phyloP scores from a whole-genome alignment of 768 basidiomycete genomes.

The Lactarius sanguifluus region DNA sequence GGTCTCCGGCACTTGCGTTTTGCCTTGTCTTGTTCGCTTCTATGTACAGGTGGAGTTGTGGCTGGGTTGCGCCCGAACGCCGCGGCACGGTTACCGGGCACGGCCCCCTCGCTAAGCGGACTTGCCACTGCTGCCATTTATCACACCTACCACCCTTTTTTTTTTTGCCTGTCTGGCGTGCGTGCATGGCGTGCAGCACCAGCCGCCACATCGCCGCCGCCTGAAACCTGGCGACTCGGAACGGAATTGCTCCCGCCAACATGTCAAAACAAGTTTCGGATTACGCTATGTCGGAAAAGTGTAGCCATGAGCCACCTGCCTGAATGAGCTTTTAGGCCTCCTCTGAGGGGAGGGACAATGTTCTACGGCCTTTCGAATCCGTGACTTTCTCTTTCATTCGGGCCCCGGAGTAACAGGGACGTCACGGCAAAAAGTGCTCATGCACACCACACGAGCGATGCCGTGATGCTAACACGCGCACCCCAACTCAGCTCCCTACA shows the following conservation, averaged over 20 bases:
- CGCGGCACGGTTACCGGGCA: neutral
- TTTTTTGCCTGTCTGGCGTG: neutral
- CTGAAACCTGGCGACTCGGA: neutral
- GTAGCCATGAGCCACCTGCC: neutral
- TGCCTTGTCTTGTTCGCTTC: neutral
- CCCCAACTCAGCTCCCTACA: neutral
- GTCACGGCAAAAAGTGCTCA: neutral
- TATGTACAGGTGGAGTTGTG: neutral
- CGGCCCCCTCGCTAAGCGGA: neutral
- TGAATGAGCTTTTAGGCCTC: neutral
- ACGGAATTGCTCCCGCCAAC: neutral
- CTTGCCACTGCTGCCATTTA: neutral
- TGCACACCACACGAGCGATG: neutral
- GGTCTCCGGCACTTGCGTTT: neutral
- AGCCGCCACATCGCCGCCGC: neutral
- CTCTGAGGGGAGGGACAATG: neutral
- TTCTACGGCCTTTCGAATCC: neutral
- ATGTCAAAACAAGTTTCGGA: conserved; percentile 1
- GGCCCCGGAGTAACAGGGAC: neutral
- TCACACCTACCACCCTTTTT: neutral
- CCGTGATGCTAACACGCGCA: neutral
- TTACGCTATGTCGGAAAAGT: neutral
- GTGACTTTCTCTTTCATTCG: neutral
- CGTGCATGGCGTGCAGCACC: neutral
- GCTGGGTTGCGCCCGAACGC: neutral